phyloP scores from a whole-genome alignment of 2,329 filamentous ascomycete genomes.

The Ascochyta fabae region DNA sequence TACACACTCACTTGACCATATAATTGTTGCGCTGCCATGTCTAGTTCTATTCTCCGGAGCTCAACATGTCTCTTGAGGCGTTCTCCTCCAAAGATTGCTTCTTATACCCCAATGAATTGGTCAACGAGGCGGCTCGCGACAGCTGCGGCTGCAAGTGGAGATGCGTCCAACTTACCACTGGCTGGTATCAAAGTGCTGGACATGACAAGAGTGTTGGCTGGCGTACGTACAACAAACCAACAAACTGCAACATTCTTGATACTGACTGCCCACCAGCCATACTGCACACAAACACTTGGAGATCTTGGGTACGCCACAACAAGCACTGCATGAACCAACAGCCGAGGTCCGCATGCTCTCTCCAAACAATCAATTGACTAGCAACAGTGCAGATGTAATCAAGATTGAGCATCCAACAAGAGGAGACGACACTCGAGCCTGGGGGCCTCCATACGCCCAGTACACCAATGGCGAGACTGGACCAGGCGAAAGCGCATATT shows the following conservation, averaged over 20 bases:
- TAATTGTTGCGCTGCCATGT: constrained; percentile 20
- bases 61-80: constrained; percentile 22
- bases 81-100: constrained; percentile 1
- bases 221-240: constrained; percentile 64
- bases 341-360: constrained; percentile 32
- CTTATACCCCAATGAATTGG: constrained; percentile 12
- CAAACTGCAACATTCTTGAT: background rate
- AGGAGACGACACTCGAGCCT: constrained; percentile 87
- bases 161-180: constrained; percentile 68
- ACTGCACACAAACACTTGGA: constrained; percentile 95
- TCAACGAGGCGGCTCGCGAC: constrained; percentile 52
- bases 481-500: constrained; percentile 93
- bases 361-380: constrained; percentile 22
- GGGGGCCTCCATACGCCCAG: constrained; percentile 91
- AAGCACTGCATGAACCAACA: constrained; percentile 43
- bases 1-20: constrained; percentile 7
- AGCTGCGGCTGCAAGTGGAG: constrained; percentile 42
- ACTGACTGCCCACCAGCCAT: constrained; percentile 68
- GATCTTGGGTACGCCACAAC: constrained; percentile 79
- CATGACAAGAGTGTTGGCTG: constrained; percentile 94
- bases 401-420: constrained; percentile 88
- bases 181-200: constrained; percentile 89
- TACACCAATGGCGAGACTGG: constrained; percentile 69
- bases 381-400: constrained; percentile 84
- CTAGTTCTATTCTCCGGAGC: constrained; percentile 19